Evolutionary conservation across 345 rosid species (phyloP).

Genomic region (Noccaea caerulescens): DNA sequence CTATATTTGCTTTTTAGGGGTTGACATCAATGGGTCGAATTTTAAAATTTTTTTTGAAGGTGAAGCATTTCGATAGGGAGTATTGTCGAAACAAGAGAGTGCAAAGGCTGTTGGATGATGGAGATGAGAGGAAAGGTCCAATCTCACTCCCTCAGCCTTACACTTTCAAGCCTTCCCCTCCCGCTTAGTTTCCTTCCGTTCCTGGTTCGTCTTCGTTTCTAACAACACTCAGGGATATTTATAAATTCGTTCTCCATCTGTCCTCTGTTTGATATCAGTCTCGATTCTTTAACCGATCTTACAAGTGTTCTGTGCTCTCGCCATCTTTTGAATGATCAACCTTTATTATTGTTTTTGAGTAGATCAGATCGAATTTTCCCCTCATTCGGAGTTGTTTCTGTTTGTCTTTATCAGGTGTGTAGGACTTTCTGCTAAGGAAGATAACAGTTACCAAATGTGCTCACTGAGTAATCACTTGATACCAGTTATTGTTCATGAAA

Average conservation of each 20-base stretch:
- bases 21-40: background rate
- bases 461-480: slow-evolving; percentile 1
- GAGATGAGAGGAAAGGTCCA: slow-evolving; percentile 73
- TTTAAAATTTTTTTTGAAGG: slow-evolving; percentile 50
- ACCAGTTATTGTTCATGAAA: slow-evolving; percentile 12
- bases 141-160: slow-evolving; percentile 76
- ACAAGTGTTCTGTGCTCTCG: background rate
- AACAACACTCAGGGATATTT: background rate
- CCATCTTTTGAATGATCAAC: slow-evolving; percentile 4
- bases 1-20: background rate
- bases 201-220: slow-evolving; percentile 1
- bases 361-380: background rate
- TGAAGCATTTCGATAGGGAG: slow-evolving; percentile 87
- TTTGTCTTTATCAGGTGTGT: slow-evolving; percentile 38
- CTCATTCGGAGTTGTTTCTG: slow-evolving; percentile 7
- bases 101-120: slow-evolving; percentile 72
- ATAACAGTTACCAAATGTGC: slow-evolving; percentile 3
- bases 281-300: background rate
- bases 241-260: background rate
- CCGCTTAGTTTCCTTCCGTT: slow-evolving; percentile 23
- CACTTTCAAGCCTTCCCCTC: slow-evolving; percentile 69
- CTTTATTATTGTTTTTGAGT: background rate
- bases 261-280: background rate
- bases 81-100: slow-evolving; percentile 73
- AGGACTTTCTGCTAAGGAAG: slow-evolving; percentile 22